Evolutionary conservation across 805 yeast species (phyloP), one percentile per base, ranked within the genome.

Genomic region (Wickerhamiella occidentalis): DNA sequence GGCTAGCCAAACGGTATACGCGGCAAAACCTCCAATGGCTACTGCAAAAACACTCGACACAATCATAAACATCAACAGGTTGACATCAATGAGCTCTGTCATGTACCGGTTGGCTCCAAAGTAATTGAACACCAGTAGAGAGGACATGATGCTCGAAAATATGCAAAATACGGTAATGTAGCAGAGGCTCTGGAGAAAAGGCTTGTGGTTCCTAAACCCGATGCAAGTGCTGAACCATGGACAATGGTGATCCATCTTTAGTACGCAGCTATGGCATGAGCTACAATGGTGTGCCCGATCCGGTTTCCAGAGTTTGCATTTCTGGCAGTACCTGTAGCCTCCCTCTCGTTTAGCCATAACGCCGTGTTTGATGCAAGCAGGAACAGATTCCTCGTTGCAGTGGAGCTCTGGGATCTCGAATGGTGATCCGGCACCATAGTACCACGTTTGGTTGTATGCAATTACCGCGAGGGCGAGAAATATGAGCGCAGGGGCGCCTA

Each of bases 181-280:
- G 6, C 72, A 45, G 47, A 87, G 63, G 60, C 82, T 81, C 62
- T 86, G 95, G 21, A 86, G 62, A 60, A 88, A 90, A 61, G 69
- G 76, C 66, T 85, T 83, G 56, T 85, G 88, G 65, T 90, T 90
- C 26, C 68, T 67, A 65, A 77, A 82, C 0, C 97, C 97, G 51
- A 90, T 76, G 64, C 96, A 88, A 3, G 78, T 70, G 2, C 94
- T 80, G 65, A 87, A 87, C 97, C 97, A 90, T 0, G 96, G 96
- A 74, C 64, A 94, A 67, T 65, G 75, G 75, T 51, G 83, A 72
- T 50, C 88, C 85, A 64, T 82, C 73, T 53, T 70, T 63, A 69
- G 54, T 17, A 66, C 58, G 50, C 73, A 69, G 21, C 51, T 48
- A 28, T 62, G 56, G 56, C 73, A 70, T 25, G 62, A 54, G 28